Evolutionary conservation across 2,329 filamentous ascomycete genomes (phyloP).

Genomic region (Alternaria hordeiaustralica): DNA sequence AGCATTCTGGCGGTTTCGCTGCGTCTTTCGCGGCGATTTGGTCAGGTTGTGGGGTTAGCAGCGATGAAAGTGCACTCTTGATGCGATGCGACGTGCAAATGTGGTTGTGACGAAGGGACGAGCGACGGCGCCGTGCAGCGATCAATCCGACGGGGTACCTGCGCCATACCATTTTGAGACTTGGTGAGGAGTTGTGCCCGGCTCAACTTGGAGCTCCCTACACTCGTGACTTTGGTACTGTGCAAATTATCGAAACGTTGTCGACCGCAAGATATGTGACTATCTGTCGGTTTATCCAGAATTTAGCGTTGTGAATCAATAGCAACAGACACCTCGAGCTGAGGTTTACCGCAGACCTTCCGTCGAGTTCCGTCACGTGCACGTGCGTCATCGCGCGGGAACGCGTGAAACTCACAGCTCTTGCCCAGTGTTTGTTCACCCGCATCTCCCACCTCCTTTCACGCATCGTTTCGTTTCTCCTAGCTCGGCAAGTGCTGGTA

Average conservation of each 20-base stretch:
- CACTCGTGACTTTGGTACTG: slow-evolving; percentile 14
- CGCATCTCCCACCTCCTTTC: background rate
- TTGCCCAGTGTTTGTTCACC: background rate
- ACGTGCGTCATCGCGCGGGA: background rate
- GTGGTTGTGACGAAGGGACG: slow-evolving; percentile 28
- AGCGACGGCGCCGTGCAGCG: slow-evolving; percentile 28
- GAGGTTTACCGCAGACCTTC: background rate
- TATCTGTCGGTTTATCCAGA: background rate
- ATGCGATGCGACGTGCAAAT: slow-evolving; percentile 23
- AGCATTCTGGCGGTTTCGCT: slow-evolving; percentile 20
- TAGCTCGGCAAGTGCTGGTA: background rate
- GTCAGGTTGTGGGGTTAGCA: slow-evolving; percentile 33
- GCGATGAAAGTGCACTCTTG: slow-evolving; percentile 30
- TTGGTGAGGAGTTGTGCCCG: slow-evolving; percentile 9
- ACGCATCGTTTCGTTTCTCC: background rate
- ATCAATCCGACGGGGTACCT: slow-evolving; percentile 22
- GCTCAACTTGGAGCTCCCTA: slow-evolving; percentile 9
- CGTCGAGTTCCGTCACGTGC: background rate
- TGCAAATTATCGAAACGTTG: background rate
- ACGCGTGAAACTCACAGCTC: background rate
- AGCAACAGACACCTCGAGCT: background rate
- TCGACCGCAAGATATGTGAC: background rate
- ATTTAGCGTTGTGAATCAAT: background rate
- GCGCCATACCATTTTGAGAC: slow-evolving; percentile 30
- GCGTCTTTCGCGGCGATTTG: slow-evolving; percentile 26